Percentiles rank a stretch among this genome's conserved stretches.
Conservation (phyloP, 176 grass and related monocot species). For the Microstegium vimineum region DNA sequence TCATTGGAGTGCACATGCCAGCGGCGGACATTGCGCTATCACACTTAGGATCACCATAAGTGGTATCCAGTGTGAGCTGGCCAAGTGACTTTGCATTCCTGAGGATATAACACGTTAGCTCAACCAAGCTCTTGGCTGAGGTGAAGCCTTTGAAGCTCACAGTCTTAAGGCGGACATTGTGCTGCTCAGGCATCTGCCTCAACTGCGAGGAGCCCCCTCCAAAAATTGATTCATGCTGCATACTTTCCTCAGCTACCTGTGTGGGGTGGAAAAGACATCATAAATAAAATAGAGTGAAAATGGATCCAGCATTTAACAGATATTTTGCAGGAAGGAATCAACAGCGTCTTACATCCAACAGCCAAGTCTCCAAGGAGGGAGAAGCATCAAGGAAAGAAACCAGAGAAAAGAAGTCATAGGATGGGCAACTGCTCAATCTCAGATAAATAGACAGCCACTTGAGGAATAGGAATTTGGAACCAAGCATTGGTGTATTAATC, state of each 20-base stretch:
- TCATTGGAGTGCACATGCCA: background rate
- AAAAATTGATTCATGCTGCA: background rate
- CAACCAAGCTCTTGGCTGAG: background rate
- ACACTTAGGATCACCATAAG: background rate
- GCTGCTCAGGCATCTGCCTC: constrained; percentile 14
- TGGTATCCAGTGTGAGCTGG: background rate
- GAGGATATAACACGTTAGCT: background rate
- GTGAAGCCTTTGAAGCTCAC: background rate
- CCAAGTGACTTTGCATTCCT: background rate
- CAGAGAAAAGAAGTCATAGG: constrained; percentile 24
- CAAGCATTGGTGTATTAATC: background rate
- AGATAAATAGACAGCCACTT: background rate
- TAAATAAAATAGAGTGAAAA: background rate
- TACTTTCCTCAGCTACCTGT: background rate
- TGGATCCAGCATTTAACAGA: background rate
- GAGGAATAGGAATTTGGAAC: background rate
- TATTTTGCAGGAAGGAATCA: background rate
- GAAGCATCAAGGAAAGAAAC: constrained; percentile 8
- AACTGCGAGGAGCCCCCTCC: background rate
- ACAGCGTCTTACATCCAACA: background rate
- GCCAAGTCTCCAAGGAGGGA: constrained; percentile 1
- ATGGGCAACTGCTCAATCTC: background rate
- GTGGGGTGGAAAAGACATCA: background rate
- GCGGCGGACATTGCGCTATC: background rate
- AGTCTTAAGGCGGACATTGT: constrained; percentile 4